Percentiles rank a stretch among this genome's conserved stretches.
Conservation (phyloP, 225 moss, liverwort and hornwort genomes). For the Polytrichum commune region DNA sequence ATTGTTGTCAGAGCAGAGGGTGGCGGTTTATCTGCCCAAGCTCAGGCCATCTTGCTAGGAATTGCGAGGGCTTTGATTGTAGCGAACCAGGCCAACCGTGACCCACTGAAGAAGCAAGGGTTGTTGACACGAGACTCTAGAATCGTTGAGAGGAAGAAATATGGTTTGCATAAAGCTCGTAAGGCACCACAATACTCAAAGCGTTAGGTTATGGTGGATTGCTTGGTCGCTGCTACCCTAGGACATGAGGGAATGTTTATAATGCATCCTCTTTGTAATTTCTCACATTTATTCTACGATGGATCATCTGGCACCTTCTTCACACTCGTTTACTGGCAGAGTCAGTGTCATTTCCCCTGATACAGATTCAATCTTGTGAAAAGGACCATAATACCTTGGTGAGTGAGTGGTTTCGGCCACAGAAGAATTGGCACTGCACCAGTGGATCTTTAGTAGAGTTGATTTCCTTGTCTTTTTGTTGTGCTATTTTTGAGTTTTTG, state of each 20-base stretch:
- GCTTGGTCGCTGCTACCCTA: background rate
- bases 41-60: slow-evolving; percentile 60
- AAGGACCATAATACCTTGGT: too few relatives aligned
- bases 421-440: too few relatives aligned
- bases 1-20: slow-evolving; percentile 50
- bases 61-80: slow-evolving; percentile 45
- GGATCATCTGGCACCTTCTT: too few relatives aligned
- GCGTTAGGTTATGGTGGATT: slow-evolving; percentile 20
- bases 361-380: too few relatives aligned
- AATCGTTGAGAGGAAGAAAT: slow-evolving; percentile 65
- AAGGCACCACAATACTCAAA: slow-evolving; percentile 67
- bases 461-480: too few relatives aligned
- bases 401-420: too few relatives aligned
- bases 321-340: too few relatives aligned
- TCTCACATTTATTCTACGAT: too few relatives aligned
- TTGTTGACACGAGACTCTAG: slow-evolving; percentile 52
- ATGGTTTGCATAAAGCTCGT: slow-evolving; percentile 57
- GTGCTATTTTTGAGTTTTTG: too few relatives aligned
- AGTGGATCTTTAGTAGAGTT: too few relatives aligned
- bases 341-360: too few relatives aligned
- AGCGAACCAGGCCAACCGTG: slow-evolving; percentile 63
- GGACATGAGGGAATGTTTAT: background rate
- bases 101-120: slow-evolving; percentile 60
- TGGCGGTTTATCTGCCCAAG: slow-evolving; percentile 55
- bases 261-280: background rate